A percentile compares a stretch with the other conserved stretches of the same genome.
phyloP scores from a whole-genome alignment of 305 asterid genomes.

The Solanum chacoense region DNA sequence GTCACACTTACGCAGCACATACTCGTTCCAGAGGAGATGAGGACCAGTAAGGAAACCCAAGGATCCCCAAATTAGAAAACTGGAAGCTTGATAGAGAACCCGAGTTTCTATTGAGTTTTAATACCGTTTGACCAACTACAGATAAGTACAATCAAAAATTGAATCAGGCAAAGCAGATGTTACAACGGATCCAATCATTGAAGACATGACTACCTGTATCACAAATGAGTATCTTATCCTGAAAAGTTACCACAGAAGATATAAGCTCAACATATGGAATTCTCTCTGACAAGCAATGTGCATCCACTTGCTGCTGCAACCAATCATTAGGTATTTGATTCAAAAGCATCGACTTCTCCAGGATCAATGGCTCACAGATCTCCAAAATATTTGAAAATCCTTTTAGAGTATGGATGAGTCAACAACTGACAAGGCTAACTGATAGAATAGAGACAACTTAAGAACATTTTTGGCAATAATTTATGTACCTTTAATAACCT shows the following conservation, averaged over 20 bases:
- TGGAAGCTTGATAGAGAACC: constrained; percentile 40
- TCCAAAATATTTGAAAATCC: constrained; percentile 76
- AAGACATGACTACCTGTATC: constrained; percentile 51
- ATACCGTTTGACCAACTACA: constrained; percentile 73
- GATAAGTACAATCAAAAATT: constrained; percentile 20
- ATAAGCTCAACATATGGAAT: constrained; percentile 60
- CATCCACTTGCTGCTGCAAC: constrained; percentile 38
- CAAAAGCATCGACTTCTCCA: constrained; percentile 53
- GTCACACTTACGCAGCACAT: constrained; percentile 43
- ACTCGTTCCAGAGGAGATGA: constrained; percentile 53
- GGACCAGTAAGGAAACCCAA: constrained; percentile 93
- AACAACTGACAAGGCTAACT: constrained; percentile 3
- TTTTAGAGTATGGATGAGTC: constrained; percentile 34
- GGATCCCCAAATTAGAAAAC: constrained; percentile 59
- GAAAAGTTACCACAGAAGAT: constrained; percentile 53
- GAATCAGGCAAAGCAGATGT: constrained; percentile 6
- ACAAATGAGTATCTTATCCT: constrained; percentile 46
- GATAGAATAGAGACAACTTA: background rate
- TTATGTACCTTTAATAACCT: constrained; percentile 60
- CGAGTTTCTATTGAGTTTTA: constrained; percentile 42
- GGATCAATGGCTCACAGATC: constrained; percentile 61
- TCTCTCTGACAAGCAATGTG: constrained; percentile 32
- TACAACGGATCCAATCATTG: constrained; percentile 1
- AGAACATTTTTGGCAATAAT: background rate
- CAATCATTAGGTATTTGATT: constrained; percentile 48